phyloP scores from a whole-genome alignment of 768 basidiomycete species.

The Suillus paluster region DNA sequence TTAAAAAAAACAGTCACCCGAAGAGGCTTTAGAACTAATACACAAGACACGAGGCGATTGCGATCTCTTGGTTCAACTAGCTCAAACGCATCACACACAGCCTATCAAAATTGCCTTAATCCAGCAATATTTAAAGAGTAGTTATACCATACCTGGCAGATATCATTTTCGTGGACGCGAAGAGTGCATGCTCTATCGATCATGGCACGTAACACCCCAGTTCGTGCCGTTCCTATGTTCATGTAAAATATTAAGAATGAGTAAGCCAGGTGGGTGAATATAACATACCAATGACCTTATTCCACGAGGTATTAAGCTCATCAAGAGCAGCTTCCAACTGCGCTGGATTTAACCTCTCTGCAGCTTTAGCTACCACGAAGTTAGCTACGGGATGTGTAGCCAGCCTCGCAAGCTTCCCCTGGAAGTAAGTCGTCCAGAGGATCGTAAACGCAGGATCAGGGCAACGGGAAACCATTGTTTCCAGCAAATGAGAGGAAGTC shows the following conservation, averaged over 20 bases:
- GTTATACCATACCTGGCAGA: conserved; percentile 58
- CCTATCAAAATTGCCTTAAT: conserved; percentile 44
- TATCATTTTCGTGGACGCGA: conserved; percentile 47
- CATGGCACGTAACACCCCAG: conserved; percentile 77
- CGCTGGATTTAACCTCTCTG: conserved; percentile 60
- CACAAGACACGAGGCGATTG: conserved; percentile 64
- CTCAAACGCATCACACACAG: conserved; percentile 62
- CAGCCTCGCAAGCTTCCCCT: conserved; percentile 70
- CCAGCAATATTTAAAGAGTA: neutral
- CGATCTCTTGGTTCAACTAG: conserved; percentile 53
- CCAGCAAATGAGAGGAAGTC: conserved; percentile 90
- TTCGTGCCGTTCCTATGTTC: conserved; percentile 64
- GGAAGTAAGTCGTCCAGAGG: conserved; percentile 82
- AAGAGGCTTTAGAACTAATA: conserved; percentile 57
- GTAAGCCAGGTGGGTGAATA: neutral
- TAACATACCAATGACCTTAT: conserved; percentile 71
- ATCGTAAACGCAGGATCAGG: conserved; percentile 62
- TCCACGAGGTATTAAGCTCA: conserved; percentile 65
- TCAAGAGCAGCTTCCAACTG: conserved; percentile 58
- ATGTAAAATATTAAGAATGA: neutral
- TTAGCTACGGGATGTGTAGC: conserved; percentile 92
- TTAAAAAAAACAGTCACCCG: conserved; percentile 36
- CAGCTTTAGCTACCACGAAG: conserved; percentile 84
- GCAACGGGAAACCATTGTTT: conserved; percentile 70
- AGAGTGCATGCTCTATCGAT: conserved; percentile 69